Base-by-base conservation (phyloP, 2,329 filamentous ascomycete species). In the Exophiala oligosperma region DNA sequence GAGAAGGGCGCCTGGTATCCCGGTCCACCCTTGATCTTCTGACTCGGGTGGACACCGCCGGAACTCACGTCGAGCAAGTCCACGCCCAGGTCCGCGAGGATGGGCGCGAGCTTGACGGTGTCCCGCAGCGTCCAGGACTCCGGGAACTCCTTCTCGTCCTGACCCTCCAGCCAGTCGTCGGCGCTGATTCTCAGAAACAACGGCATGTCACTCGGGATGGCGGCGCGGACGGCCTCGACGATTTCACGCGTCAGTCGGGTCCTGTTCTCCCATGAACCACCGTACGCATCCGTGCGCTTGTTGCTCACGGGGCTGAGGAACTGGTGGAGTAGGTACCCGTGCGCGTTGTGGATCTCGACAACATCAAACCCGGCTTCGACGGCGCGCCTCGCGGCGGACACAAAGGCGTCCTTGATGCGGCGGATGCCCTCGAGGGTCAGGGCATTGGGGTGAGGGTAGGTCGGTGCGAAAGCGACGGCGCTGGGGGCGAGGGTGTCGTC, bases 1-100 rank as follows among this genome's bases (percentile, higher is more conserved):
- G 91, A 88, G 54, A 94, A 84, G 41, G 86, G 84, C 23, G 86
- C 81, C 77, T 96, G 92, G 78, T 90, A 93, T 0, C 79, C 87
- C 1, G 86, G 84, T 46, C 83, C 81, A 11, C 67, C 67, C 23
- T 68, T 68, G 56, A 77, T 70, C 60, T 76, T 73, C 64, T 77
- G 75, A 17, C 54, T 47, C 11, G 66, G 63, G 37, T 66, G 59
- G 17, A 61, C 23, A 40, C 90, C 92, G 35, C 86, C 91, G 1
- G 86, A 87, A 66, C 87, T 91, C 57, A 96, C 84, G 71, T 97
- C 92, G 29, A 96, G 80, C 14, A 96, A 77, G 71, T 97, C 92
- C 44, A 96, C 82, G 29, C 92, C 92, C 11, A 81, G 78, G 0
- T 81, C 83, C 0, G 90, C 88, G 1, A 97, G 81, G 8, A 88